These are phyloP conservation scores for Tulasnella sp. DNA, from an alignment of 768 basidiomycete genomes.

Conservation along the genomic window DNA sequence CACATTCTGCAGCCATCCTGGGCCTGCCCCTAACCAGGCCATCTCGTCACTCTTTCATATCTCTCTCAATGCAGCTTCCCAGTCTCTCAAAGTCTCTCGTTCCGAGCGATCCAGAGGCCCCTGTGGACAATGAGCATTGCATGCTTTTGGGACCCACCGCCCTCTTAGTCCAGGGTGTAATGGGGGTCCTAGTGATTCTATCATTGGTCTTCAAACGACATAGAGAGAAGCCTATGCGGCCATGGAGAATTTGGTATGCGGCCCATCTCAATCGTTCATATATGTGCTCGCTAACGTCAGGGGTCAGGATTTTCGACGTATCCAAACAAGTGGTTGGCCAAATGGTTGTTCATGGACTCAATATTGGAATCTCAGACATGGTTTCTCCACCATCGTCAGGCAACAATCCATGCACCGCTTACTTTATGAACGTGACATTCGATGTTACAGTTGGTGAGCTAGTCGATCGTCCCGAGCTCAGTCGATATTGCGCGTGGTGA, in stretches of 20 bases:
- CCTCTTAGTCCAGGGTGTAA: constrained; percentile 59
- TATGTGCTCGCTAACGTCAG: neutral
- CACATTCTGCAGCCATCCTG: neutral
- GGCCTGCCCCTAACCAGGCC: neutral
- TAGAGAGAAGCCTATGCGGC: constrained; percentile 70
- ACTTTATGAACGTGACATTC: constrained; percentile 85
- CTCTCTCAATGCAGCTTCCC: neutral
- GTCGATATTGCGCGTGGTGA: constrained; percentile 1
- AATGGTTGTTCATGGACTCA: constrained; percentile 66
- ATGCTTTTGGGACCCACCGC: constrained; percentile 39
- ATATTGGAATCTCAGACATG: constrained; percentile 67
- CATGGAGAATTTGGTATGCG: constrained; percentile 84
- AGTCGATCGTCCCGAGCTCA: neutral
- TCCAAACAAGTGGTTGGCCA: constrained; percentile 85
- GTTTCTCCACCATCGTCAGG: constrained; percentile 39
- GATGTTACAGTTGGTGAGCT: constrained; percentile 80
- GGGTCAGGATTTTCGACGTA: constrained; percentile 74
- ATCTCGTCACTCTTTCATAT: no score
- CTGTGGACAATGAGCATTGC: constrained; percentile 36
- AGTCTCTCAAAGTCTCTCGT: neutral
- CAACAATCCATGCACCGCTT: constrained; percentile 81
- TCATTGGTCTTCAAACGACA: constrained; percentile 84
- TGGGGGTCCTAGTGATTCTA: constrained; percentile 85
- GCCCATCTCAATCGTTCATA: neutral
- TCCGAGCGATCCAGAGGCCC: constrained; percentile 11